These are phyloP conservation scores for Syzygium syzygioides DNA, from an alignment of 441 rosid genomes.

Conservation along the genomic window DNA sequence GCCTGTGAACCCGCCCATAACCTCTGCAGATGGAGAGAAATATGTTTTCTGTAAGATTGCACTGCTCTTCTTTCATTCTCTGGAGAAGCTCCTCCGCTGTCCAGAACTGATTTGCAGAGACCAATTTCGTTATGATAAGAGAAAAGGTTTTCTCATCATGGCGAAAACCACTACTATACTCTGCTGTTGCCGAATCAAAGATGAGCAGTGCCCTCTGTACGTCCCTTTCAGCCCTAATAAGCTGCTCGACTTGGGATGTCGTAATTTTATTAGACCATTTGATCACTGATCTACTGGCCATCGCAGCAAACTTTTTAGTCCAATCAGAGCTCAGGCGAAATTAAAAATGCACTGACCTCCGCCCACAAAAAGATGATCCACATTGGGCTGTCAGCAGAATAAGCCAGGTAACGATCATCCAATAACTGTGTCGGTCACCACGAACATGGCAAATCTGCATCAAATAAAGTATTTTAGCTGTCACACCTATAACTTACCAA, in stretches of 20 bases:
- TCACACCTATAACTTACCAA: not conserved
- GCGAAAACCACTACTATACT: constrained; percentile 53
- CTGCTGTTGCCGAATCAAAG: constrained; percentile 77
- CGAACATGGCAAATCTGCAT: not conserved
- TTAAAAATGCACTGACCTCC: not conserved
- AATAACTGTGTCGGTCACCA: not conserved
- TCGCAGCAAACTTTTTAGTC: not conserved
- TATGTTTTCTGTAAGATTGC: constrained; percentile 45
- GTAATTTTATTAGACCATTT: constrained; percentile 71
- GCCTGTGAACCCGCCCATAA: constrained; percentile 73
- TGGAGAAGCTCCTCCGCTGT: constrained; percentile 67
- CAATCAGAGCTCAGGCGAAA: not conserved
- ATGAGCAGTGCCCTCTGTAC: constrained; percentile 48
- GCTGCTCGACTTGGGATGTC: constrained; percentile 52
- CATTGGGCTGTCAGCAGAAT: not conserved
- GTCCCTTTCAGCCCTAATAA: constrained; percentile 61
- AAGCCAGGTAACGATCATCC: not conserved
- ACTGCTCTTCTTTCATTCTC: constrained; percentile 66
- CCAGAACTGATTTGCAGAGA: constrained; percentile 59
- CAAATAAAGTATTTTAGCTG: not conserved
- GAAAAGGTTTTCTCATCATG: constrained; percentile 55
- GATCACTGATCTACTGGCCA: constrained; percentile 36
- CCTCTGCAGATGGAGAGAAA: constrained; percentile 72
- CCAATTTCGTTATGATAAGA: constrained; percentile 56
- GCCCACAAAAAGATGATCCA: not conserved